Evolutionary conservation across 306 rosid species (phyloP).

Genomic region (Trichosanthes cucumerina): DNA sequence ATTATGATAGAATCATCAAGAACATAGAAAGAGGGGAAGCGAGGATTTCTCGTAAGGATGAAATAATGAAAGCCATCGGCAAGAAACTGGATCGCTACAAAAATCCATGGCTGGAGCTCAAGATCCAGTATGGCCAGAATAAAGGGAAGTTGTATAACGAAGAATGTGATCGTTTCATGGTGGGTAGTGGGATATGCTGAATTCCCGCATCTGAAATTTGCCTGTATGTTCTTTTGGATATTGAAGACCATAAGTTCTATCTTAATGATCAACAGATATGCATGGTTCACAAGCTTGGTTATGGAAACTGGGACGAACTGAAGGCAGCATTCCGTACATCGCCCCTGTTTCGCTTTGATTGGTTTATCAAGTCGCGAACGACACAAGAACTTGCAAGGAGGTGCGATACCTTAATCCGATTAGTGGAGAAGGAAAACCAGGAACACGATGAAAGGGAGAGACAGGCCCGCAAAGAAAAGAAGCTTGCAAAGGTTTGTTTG

Average conservation of each 20-base stretch:
- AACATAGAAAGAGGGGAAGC: slow-evolving; percentile 99
- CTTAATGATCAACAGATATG: slow-evolving; percentile 48
- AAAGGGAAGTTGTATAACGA: slow-evolving; percentile 94
- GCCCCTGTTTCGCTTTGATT: slow-evolving; percentile 94
- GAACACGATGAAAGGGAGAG: slow-evolving; percentile 95
- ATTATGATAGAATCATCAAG: slow-evolving; percentile 89
- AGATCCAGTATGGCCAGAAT: slow-evolving; percentile 95
- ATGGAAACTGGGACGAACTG: slow-evolving; percentile 98
- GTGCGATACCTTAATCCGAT: slow-evolving; percentile 86
- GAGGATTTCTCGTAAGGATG: slow-evolving; percentile 91
- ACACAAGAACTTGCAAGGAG: slow-evolving; percentile 98
- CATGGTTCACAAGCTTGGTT: slow-evolving; percentile 97
- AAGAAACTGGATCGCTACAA: slow-evolving; percentile 96
- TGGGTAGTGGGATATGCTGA: slow-evolving; percentile 11
- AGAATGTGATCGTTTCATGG: slow-evolving; percentile 99
- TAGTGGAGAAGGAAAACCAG: slow-evolving; percentile 98
- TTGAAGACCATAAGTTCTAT: not conserved
- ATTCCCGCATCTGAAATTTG: not conserved
- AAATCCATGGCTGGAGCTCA: slow-evolving; percentile 97
- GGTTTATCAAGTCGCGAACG: slow-evolving; percentile 98
- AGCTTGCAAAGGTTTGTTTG: slow-evolving; percentile 76
- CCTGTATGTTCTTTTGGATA: not conserved
- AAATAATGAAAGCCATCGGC: slow-evolving; percentile 97
- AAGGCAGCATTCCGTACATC: slow-evolving; percentile 98
- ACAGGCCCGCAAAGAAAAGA: slow-evolving; percentile 98